Percentiles rank a stretch among this genome's conserved stretches.
Conservation (phyloP, 2,329 filamentous ascomycete genomes). For the Cryoendolithus antarcticus region DNA sequence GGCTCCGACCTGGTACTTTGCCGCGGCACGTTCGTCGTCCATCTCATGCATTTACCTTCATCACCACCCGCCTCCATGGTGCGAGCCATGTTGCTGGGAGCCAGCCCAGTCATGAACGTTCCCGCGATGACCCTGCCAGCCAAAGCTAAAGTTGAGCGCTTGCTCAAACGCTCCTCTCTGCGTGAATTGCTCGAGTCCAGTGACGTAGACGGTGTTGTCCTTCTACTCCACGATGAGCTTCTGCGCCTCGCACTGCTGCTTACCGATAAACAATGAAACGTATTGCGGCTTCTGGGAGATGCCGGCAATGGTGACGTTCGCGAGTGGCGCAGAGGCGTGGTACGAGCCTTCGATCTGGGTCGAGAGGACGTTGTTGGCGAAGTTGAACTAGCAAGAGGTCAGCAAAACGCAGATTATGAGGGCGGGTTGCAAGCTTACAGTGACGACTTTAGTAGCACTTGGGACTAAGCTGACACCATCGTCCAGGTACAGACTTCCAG, state of each 20-base stretch:
- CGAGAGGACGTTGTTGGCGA: constrained; percentile 11
- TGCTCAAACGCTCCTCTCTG: constrained; percentile 3
- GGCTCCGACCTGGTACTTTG: too few species aligned
- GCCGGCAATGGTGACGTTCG: constrained; percentile 19
- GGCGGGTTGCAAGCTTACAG: constrained; percentile 4
- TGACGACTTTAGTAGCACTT: constrained; percentile 15
- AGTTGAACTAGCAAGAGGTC: constrained; percentile 10
- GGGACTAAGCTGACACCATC: constrained; percentile 15
- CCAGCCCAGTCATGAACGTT: too few species aligned
- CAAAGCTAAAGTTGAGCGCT: too few species aligned
- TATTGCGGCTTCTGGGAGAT: constrained; percentile 5
- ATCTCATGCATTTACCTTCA: too few species aligned
- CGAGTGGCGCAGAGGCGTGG: constrained; percentile 12
- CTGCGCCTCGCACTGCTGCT: constrained; percentile 4
- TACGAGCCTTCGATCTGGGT: constrained; percentile 13
- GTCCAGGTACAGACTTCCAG: constrained; percentile 15
- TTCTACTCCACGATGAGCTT: background rate
- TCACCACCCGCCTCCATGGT: too few species aligned
- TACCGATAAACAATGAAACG: constrained; percentile 6
- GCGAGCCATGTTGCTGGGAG: too few species aligned
- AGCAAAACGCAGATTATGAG: background rate
- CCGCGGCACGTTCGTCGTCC: too few species aligned
- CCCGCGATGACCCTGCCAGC: too few species aligned
- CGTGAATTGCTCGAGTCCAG: constrained; percentile 7
- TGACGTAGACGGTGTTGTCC: constrained; percentile 9